Base-by-base conservation (phyloP, 768 basidiomycete species). In the Lactifluus piperatus region DNA sequence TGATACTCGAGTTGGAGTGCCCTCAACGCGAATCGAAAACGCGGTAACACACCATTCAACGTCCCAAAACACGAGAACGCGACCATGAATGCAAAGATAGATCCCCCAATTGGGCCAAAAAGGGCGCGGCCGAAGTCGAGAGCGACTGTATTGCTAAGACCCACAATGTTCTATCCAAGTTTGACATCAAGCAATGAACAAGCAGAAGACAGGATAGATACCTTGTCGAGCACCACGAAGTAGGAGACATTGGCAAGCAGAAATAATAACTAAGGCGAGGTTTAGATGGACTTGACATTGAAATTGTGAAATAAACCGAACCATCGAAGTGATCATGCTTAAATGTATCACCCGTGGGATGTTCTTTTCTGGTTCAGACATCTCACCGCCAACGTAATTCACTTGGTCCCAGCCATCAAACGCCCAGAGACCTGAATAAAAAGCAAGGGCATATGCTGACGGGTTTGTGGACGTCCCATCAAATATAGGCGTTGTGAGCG, bases 401-500 rank as follows among this genome's bases (percentile, higher is more conserved):
- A 81, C 86, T 71, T 90, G 88, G 67, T 94, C 94, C 94, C 94
- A 99, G 0, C 95, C 95, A 70, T 94, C 94, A 64, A 91, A 94
- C 2, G 94, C 94, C 91, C 89, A 97, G 4, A 98, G 74, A 3
- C 93, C 91, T 11, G 93, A 95, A 71, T 97, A 99, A 6, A 97
- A 75, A 0, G 94, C 95, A n/a, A 97, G 76, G 6, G 94, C 91
- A 73, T 92, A 97, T 2, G 83, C 77, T 1, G 91, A 88, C 0
- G 92, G 88, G 62, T 89, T 89, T 18, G 72, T 79, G 56, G 85
- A 88, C 18, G 91, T 86, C 8, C 79, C 84, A 13, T 77, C 72
- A 65, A 95, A 97, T 29, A 88, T 69, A n/a, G 85, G 77, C 47
- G 78, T 77, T 44, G 73, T 77, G 47, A 95, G 77, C 4, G 88